Conservation (phyloP, 306 rosid species). For the Datisca glomerata region DNA sequence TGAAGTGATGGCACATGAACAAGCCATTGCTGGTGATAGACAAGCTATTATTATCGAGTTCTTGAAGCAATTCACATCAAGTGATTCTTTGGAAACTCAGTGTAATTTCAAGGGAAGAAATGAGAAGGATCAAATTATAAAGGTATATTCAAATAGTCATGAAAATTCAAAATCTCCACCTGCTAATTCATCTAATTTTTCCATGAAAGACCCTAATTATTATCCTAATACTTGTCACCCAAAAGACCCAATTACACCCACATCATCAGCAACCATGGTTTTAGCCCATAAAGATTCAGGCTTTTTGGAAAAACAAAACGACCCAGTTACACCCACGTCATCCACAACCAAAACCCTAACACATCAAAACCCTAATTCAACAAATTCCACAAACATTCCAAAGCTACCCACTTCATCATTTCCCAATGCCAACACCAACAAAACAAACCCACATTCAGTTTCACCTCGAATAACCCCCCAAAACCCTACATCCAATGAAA, state of each 20-base stretch:
- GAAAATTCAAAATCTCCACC: no score
- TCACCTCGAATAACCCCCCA: slow-evolving; percentile 13
- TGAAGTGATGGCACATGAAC: slow-evolving; percentile 53
- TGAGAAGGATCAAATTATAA: no score
- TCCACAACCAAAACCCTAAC: no score
- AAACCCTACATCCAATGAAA: slow-evolving; percentile 7
- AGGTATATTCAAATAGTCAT: no score
- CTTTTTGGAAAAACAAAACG: slow-evolving; percentile 7
- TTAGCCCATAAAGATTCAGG: slow-evolving; percentile 9
- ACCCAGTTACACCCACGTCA: no score
- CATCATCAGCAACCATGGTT: neutral
- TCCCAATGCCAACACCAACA: slow-evolving; percentile 11
- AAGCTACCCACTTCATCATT: slow-evolving; percentile 20
- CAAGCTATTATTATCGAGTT: slow-evolving; percentile 53
- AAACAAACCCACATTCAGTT: slow-evolving; percentile 2
- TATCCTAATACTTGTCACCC: no score
- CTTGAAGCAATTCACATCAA: slow-evolving; percentile 35
- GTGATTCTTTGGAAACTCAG: neutral
- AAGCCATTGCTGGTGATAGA: slow-evolving; percentile 47
- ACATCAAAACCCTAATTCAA: slow-evolving; percentile 38
- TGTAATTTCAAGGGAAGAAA: no score
- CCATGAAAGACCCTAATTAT: no score
- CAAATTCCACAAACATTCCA: slow-evolving; percentile 7
- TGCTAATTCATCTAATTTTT: slow-evolving; percentile 9
- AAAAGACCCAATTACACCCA: no score